Conservation (phyloP, 257 asterid species). For the Verbena officinalis region DNA sequence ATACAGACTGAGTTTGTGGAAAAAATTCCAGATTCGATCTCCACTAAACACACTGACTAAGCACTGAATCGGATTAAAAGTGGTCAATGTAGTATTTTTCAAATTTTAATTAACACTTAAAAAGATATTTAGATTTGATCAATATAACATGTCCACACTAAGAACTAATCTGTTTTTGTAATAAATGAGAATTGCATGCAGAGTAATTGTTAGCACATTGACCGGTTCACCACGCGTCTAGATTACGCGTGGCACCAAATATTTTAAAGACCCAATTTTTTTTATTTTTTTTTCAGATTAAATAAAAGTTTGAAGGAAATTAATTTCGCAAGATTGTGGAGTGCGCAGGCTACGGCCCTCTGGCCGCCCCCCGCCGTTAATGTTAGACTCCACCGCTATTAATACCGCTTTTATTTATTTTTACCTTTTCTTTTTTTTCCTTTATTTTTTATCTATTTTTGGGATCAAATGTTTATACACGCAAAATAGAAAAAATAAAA, state of each 20-base stretch:
- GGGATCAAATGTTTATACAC: background rate
- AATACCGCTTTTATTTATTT: background rate
- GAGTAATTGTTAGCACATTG: background rate
- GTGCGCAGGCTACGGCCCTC: constrained; percentile 2
- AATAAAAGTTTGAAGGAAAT: background rate
- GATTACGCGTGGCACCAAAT: constrained; percentile 11
- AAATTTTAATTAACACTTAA: no score
- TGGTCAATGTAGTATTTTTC: no score
- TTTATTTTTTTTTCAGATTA: background rate
- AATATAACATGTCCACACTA: background rate
- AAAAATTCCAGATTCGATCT: no score
- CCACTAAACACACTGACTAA: no score
- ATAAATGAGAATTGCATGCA: constrained; percentile 8
- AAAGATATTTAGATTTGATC: no score
- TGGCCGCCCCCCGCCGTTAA: background rate
- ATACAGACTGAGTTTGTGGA: no score
- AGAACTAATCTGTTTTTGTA: constrained; percentile 9
- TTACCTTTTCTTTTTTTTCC: background rate
- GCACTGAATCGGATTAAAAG: no score
- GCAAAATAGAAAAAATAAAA: no score
- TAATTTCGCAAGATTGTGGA: background rate
- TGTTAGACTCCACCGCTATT: background rate
- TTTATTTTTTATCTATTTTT: no score
- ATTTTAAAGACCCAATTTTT: background rate
- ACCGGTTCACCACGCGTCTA: constrained; percentile 19